Base-by-base conservation (phyloP, 352 stramenopile genomes). In the Phytophthora niederhauseri region DNA sequence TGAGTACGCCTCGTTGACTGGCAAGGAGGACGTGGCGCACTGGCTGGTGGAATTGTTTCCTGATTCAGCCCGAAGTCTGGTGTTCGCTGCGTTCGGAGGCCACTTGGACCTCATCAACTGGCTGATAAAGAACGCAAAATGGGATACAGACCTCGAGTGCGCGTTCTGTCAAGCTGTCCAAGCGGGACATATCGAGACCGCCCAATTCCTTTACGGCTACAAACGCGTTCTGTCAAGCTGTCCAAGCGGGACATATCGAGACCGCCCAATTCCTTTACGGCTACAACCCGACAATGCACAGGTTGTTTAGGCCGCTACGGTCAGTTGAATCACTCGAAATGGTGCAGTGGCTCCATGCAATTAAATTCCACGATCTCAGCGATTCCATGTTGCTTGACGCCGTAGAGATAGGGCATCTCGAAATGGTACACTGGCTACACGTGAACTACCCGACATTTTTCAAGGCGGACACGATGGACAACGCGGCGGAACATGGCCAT, bases 171-270 rank as follows among this genome's bases (percentile, higher is more conserved):
- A 50, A 12, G 65, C 70, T 24, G 38, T 59, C 5, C 38, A 28
- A 9, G 48, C 68, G 34, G 61, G 54, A 57, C 70, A 74, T 54
- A 30, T 77, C 43, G 43, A 59, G 1, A 53, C 68, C 26, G 70
- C 64, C 17, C 46, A 31, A 12, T 64, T 64, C 15, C 61, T 77
- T 17, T 41, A 48, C 38, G 20, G 30, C 4, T 20, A 48, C 7
- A 46, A 45, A 5, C 19, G 65, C 14, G 61, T 54, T 77, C 38
- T 41, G 61, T 36, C 19, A 50, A 12, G 65, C 70, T 24, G 38
- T 59, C 5, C 36, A 28, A 11, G 48, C 68, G 34, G 61, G 54
- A 57, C 70, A 74, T 58, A 30, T 77, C 43, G 41, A 59, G 2
- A 57, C 68, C 26, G 70, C 64, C 17, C 46, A 31, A 12, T 64